Conservation (phyloP, 1,139 yeast genomes). For the Saccharomyces hybrid region DNA sequence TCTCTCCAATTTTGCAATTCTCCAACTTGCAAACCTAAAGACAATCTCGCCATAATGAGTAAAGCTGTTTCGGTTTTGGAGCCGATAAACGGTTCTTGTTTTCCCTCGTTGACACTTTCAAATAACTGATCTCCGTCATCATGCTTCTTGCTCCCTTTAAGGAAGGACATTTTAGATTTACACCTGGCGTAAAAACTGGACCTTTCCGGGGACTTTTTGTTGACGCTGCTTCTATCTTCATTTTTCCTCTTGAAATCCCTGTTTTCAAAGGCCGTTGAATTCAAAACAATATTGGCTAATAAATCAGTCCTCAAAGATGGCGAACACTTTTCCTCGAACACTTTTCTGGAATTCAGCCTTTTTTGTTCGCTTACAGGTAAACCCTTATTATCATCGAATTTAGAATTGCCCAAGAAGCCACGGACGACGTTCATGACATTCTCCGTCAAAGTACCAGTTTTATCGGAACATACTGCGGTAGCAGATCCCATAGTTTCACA, state of each 20-base stretch:
- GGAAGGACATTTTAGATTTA: slow-evolving; percentile 18
- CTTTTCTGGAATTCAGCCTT: slow-evolving; percentile 29
- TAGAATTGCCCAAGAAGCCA: slow-evolving; percentile 51
- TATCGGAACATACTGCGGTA: slow-evolving; percentile 93
- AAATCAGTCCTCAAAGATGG: slow-evolving; percentile 37
- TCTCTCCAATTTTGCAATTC: slow-evolving; percentile 38
- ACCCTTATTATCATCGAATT: slow-evolving; percentile 28
- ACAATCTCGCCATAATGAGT: slow-evolving; percentile 55
- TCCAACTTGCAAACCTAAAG: slow-evolving; percentile 41
- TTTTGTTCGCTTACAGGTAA: slow-evolving; percentile 22
- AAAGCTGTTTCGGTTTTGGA: slow-evolving; percentile 93
- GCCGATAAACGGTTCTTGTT: slow-evolving; percentile 65
- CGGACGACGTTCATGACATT: slow-evolving; percentile 84
- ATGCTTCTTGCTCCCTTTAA: slow-evolving; percentile 1
- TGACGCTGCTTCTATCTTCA: neutral
- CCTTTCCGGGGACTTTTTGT: neutral
- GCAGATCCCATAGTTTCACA: slow-evolving; percentile 99
- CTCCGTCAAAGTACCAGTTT: slow-evolving; percentile 93
- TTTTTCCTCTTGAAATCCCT: slow-evolving; percentile 24
- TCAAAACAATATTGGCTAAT: slow-evolving; percentile 58
- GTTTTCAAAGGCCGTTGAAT: slow-evolving; percentile 87
- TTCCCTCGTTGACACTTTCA: slow-evolving; percentile 14
- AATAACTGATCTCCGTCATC: slow-evolving; percentile 17
- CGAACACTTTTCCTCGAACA: slow-evolving; percentile 22
- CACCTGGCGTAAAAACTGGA: neutral